phyloP scores from a whole-genome alignment of 2,329 filamentous ascomycete genomes.

The Penicillium sp. region DNA sequence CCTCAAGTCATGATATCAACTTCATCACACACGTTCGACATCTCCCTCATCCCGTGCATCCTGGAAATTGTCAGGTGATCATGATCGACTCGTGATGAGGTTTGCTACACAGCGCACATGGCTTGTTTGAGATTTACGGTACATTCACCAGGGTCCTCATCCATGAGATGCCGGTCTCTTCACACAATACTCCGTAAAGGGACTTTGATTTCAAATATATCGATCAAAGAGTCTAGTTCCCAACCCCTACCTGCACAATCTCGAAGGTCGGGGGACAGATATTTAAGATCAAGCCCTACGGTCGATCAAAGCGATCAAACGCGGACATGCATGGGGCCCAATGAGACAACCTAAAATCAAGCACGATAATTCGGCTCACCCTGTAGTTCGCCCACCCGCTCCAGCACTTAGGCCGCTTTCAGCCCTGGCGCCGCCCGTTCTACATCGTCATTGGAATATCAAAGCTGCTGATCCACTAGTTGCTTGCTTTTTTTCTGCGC shows the following conservation, averaged over 20 bases:
- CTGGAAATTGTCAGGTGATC: not conserved
- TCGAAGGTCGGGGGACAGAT: not conserved
- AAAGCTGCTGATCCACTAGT: conserved; percentile 12
- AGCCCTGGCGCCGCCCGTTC: not conserved
- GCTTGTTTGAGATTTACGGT: not conserved
- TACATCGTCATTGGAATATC: conserved; percentile 8
- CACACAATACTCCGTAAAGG: not conserved
- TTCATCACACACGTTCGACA: too few relatives aligned
- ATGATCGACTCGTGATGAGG: not conserved
- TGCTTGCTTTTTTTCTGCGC: not conserved
- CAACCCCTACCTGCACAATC: not conserved
- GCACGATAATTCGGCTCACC: not conserved
- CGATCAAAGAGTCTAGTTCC: too few relatives aligned
- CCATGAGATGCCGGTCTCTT: not conserved
- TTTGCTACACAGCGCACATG: too few relatives aligned
- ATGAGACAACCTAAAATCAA: conserved; percentile 1
- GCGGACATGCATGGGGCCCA: conserved; percentile 6
- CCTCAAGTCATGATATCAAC: too few relatives aligned
- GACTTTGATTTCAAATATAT: too few relatives aligned
- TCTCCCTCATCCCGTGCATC: not conserved
- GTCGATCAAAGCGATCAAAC: not conserved
- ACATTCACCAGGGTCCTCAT: not conserved
- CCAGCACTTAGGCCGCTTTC: not conserved
- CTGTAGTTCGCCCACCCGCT: conserved; percentile 5
- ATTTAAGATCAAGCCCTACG: not conserved